phyloP scores from a whole-genome alignment of 179 eudicot species.

The Sideroxylon spinosum region DNA sequence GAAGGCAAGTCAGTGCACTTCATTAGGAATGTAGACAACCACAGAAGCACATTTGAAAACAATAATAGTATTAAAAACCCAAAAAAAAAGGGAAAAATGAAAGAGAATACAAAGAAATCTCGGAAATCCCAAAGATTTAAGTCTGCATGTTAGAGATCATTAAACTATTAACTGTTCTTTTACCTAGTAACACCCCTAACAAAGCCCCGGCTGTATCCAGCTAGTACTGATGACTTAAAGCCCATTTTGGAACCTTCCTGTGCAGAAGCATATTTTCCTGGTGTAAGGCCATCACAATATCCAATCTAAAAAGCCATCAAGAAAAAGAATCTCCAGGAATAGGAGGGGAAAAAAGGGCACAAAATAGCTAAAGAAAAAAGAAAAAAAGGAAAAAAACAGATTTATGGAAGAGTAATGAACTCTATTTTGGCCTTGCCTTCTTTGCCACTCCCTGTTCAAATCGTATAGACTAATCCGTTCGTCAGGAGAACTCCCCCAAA shows the following conservation, averaged over 20 bases:
- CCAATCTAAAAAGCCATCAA: conserved; percentile 47
- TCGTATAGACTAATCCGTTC: conserved; percentile 36
- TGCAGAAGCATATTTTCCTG: conserved; percentile 61
- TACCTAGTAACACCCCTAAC: conserved; percentile 82
- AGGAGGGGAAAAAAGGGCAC: not conserved
- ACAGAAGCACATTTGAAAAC: too few relatives aligned
- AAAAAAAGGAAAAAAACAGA: not conserved
- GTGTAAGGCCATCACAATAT: conserved; percentile 69
- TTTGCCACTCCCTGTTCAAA: conserved; percentile 73
- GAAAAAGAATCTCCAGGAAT: not conserved
- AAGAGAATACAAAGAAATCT: not conserved
- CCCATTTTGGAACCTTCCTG: conserved; percentile 84
- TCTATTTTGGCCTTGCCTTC: conserved; percentile 43
- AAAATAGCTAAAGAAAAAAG: too few relatives aligned
- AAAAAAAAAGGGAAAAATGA: conserved; percentile 7
- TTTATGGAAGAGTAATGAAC: not conserved
- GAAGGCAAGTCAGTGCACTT: conserved; percentile 64
- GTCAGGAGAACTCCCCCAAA: conserved; percentile 44
- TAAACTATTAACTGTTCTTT: not conserved
- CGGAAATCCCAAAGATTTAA: not conserved
- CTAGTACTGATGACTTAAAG: conserved; percentile 57
- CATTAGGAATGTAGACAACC: conserved; percentile 14
- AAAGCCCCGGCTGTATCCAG: conserved; percentile 68
- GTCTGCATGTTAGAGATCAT: not conserved
- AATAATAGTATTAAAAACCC: not conserved